Conservation (phyloP, 441 rosid genomes). For the Sinapis alba region DNA sequence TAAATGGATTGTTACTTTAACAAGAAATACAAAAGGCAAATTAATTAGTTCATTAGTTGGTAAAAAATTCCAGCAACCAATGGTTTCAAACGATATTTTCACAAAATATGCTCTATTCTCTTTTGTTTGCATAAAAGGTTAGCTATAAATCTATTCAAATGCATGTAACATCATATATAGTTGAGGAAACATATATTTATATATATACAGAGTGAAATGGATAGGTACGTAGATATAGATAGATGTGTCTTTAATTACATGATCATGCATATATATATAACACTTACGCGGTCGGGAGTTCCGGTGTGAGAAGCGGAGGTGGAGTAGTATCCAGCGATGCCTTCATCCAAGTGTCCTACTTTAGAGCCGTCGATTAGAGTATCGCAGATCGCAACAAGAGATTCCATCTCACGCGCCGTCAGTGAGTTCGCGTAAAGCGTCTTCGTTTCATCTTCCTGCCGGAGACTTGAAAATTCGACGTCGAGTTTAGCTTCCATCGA, state of each 20-base stretch:
- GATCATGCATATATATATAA: not conserved
- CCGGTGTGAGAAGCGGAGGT: constrained; percentile 74
- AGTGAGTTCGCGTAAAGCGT: constrained; percentile 50
- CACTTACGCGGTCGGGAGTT: constrained; percentile 63
- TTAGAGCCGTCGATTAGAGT: constrained; percentile 46
- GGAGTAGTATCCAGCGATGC: constrained; percentile 42
- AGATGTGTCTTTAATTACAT: not conserved
- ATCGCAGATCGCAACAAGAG: constrained; percentile 69
- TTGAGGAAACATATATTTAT: not conserved
- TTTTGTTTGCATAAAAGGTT: not conserved
- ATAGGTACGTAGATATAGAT: not conserved
- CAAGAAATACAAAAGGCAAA: not conserved
- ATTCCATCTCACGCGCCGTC: constrained; percentile 62
- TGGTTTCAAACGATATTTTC: not conserved
- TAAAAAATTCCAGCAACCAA: not conserved
- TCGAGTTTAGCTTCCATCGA: constrained; percentile 19
- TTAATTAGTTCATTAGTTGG: not conserved
- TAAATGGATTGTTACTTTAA: not conserved
- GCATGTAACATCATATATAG: not conserved
- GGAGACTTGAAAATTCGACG: constrained; percentile 36
- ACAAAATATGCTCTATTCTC: not conserved
- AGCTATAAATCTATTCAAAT: not conserved
- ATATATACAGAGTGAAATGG: not conserved
- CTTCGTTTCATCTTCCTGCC: constrained; percentile 26
- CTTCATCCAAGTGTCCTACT: constrained; percentile 23